Conservation (phyloP, 441 rosid species). For the Melastoma candidum region DNA sequence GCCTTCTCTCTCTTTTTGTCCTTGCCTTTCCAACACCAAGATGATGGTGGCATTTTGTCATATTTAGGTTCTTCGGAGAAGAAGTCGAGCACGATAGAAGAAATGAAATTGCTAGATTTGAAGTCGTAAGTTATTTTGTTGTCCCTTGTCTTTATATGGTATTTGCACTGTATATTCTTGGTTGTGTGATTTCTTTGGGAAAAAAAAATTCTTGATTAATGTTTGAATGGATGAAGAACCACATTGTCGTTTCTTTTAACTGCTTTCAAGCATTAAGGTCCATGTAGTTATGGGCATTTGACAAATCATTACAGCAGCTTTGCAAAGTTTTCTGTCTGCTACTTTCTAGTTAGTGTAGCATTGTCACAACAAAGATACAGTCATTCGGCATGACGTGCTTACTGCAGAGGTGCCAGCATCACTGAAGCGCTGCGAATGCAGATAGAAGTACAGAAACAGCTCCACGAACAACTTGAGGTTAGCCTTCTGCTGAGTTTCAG, state of each 20-base stretch:
- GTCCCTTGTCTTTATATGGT: neutral
- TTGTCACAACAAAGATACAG: no score
- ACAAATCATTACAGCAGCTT: no score
- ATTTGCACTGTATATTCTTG: neutral
- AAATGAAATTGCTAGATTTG: slow-evolving; percentile 60
- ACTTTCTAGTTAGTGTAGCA: no score
- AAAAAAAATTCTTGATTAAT: no score
- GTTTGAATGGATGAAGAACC: no score
- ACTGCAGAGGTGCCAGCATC: slow-evolving; percentile 56
- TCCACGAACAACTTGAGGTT: slow-evolving; percentile 96
- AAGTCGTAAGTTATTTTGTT: slow-evolving; percentile 47
- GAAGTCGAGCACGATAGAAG: slow-evolving; percentile 38
- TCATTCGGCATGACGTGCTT: no score
- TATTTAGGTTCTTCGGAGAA: slow-evolving; percentile 49
- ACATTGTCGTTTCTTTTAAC: no score
- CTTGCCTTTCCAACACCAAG: neutral
- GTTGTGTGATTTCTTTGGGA: no score
- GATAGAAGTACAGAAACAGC: slow-evolving; percentile 86
- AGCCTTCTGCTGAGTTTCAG: neutral
- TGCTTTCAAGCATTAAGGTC: no score
- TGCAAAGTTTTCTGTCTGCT: no score
- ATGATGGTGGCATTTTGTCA: slow-evolving; percentile 2
- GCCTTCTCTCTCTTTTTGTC: neutral
- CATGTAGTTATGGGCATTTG: no score
- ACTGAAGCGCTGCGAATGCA: slow-evolving; percentile 85